Percentiles rank a stretch among this genome's conserved stretches.
phyloP scores from a whole-genome alignment of 768 basidiomycete genomes.

The Leucosporidium scottii region DNA sequence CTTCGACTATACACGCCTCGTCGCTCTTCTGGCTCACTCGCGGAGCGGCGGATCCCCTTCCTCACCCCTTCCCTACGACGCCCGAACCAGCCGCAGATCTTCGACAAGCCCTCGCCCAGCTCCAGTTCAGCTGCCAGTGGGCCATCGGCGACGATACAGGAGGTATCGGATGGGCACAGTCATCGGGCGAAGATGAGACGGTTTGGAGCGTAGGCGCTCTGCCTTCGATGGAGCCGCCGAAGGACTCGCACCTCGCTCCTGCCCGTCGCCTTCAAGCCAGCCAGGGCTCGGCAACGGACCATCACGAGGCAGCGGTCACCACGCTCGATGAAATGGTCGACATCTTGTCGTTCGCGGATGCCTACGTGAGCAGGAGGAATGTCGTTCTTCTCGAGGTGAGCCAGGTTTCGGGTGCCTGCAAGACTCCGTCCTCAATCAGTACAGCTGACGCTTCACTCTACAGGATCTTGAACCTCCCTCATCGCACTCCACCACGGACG shows the following conservation, averaged over 20 bases:
- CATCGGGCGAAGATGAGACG: background rate
- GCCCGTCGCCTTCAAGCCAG: no score
- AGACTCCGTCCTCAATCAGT: no score
- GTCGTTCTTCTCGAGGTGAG: slow-evolving; percentile 8
- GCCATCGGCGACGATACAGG: background rate
- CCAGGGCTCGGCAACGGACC: no score
- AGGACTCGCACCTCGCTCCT: slow-evolving; percentile 21
- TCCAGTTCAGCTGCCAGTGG: slow-evolving; percentile 49
- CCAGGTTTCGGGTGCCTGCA: no score
- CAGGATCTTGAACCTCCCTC: slow-evolving; percentile 8
- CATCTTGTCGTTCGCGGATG: slow-evolving; percentile 12
- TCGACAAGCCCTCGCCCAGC: slow-evolving; percentile 55
- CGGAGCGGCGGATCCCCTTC: slow-evolving; percentile 44
- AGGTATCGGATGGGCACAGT: background rate
- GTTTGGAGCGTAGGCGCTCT: slow-evolving; percentile 13
- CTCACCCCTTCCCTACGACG: slow-evolving; percentile 41
- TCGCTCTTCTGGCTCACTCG: slow-evolving; percentile 28
- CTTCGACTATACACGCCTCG: background rate
- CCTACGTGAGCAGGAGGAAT: slow-evolving; percentile 12
- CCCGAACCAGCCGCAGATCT: slow-evolving; percentile 51
- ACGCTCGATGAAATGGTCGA: slow-evolving; percentile 9
- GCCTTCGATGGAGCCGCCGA: slow-evolving; percentile 26
- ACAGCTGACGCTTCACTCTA: slow-evolving; percentile 2
- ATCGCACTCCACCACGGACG: no score
- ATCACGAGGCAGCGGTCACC: slow-evolving; percentile 5